Evolutionary conservation across 768 basidiomycete species (phyloP).

Genomic region (Amanita polypyramis): DNA sequence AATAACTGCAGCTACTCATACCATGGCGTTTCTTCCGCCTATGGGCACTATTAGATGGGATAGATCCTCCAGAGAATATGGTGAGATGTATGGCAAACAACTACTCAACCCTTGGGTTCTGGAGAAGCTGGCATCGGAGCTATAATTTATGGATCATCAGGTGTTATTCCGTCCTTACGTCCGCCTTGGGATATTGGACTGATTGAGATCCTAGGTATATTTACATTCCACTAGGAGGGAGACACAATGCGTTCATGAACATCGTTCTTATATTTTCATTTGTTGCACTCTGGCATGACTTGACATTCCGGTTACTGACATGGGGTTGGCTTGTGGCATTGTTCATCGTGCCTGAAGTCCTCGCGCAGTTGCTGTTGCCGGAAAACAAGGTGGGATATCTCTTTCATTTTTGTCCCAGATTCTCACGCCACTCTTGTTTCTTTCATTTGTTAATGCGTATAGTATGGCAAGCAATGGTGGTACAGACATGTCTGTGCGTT

Average conservation of each 20-base stretch:
- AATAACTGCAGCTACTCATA: slow-evolving; percentile 60
- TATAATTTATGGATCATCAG: slow-evolving; percentile 94
- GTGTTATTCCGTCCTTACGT: slow-evolving; percentile 24
- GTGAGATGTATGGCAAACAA: slow-evolving; percentile 98
- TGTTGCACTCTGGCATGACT: slow-evolving; percentile 96
- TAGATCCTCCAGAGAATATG: slow-evolving; percentile 98
- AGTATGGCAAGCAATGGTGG: slow-evolving; percentile 69
- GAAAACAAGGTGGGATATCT: slow-evolving; percentile 43
- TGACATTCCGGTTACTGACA: slow-evolving; percentile 75
- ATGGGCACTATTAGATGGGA: slow-evolving; percentile 81
- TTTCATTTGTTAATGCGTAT: not conserved
- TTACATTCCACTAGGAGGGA: slow-evolving; percentile 86
- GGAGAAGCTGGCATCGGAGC: slow-evolving; percentile 94
- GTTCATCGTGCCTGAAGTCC: slow-evolving; percentile 82
- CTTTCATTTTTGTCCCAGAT: not conserved
- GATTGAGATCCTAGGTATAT: slow-evolving; percentile 60
- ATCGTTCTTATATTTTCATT: slow-evolving; percentile 85
- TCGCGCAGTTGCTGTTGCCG: slow-evolving; percentile 51
- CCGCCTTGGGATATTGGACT: slow-evolving; percentile 1
- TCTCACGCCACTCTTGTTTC: not conserved
- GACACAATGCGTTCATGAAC: slow-evolving; percentile 41
- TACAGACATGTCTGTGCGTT: slow-evolving; percentile 78
- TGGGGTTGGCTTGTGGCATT: slow-evolving; percentile 96
- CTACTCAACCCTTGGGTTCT: slow-evolving; percentile 87
- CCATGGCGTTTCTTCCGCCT: slow-evolving; percentile 97